Evolutionary conservation across 768 basidiomycete species (phyloP), one percentile per base, ranked within the genome.

Genomic region (Leccinum sublutescens): DNA sequence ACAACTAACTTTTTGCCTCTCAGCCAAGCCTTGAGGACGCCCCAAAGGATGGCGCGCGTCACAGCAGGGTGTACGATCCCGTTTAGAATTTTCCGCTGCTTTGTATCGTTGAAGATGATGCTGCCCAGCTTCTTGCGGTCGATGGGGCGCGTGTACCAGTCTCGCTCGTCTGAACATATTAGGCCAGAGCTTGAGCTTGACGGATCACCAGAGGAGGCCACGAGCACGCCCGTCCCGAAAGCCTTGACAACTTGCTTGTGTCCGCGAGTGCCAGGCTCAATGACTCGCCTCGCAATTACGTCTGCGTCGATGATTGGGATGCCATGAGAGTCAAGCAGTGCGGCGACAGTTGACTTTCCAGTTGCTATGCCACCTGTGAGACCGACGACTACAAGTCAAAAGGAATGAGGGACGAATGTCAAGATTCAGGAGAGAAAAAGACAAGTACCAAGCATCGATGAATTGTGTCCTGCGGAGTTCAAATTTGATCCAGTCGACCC

Each of bases 331-430:
- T 81, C 80, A 36, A 98, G 79, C 45, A 95, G 78, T 7, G 76
- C 74, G 0, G 95, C 92, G 11, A 95, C 97, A 12, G 94, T 91
- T 0, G 95, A 97, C 77, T 99, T 99, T 55, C 96, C 95, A 7
- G 94, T 95, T 21, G 95, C 93, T 58, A 99, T 98, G 2, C 95
- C 93, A 8, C 97, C 97, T 29, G 96, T 98, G 21, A 99, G 83
- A 43, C 97, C 96, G 61, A 97, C 83, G 59, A 98, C 95, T 96
- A 7, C 2, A 12, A 4, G 11, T 47, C 23, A 55, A 25, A 56
- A 49, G 34, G 50, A 21, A 40, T 65, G 11, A 50, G 55, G 38
- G 27, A 12, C 5, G 21, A 7, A 10, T 15, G 40, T 25, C 1
- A 7, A 14, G 29, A 25, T 12, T 45, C 14, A 9, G 23, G 4